Conservation (phyloP, 805 yeast genomes). For the Candida gorgasii region DNA sequence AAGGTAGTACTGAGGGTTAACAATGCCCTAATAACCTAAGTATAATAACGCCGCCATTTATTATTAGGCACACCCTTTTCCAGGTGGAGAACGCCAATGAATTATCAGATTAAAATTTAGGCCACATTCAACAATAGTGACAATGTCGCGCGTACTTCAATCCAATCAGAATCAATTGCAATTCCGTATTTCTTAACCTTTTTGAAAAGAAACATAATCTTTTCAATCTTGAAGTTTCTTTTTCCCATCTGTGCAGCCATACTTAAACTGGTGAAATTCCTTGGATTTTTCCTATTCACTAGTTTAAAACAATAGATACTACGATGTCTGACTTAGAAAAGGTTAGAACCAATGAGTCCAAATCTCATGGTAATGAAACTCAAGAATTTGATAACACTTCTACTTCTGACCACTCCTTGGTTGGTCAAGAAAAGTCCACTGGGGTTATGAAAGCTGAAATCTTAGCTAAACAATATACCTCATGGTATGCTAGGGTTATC, state of each 20-base stretch:
- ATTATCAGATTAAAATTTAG: background rate
- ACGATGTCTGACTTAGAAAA: constrained; percentile 7
- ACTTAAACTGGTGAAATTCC: constrained; percentile 1
- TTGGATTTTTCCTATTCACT: background rate
- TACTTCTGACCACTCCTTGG: constrained; percentile 7
- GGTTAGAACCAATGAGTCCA: background rate
- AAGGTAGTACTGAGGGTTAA: no score
- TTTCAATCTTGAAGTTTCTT: constrained; percentile 3
- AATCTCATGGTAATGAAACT: background rate
- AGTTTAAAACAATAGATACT: background rate
- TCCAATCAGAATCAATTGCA: constrained; percentile 3
- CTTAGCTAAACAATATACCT: constrained; percentile 46
- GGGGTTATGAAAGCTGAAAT: constrained; percentile 61
- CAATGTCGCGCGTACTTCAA: constrained; percentile 1
- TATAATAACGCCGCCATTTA: no score
- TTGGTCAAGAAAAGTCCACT: constrained; percentile 28
- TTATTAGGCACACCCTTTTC: no score
- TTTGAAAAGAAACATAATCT: constrained; percentile 2
- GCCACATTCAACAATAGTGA: no score
- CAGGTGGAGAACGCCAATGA: no score
- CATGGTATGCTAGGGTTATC: constrained; percentile 32
- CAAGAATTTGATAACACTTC: background rate
- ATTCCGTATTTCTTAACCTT: background rate
- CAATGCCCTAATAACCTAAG: no score
- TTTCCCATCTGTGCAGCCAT: background rate